Evolutionary conservation across 768 basidiomycete species (phyloP).

Genomic region (Hortiboletus flavorubellus): DNA sequence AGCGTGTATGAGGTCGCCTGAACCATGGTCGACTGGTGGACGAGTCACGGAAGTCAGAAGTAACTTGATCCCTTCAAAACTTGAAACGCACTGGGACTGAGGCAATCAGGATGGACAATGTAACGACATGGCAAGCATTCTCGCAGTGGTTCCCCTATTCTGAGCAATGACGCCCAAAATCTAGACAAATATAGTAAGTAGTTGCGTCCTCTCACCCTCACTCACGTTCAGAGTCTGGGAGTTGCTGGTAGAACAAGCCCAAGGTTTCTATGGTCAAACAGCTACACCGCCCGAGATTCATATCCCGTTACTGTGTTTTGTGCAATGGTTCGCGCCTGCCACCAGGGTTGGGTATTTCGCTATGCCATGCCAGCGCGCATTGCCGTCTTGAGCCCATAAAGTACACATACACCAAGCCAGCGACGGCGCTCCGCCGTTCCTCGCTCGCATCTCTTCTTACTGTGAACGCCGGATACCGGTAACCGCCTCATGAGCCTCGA

Average conservation of each 20-base stretch:
- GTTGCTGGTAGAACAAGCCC: no score
- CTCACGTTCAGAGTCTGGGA: no score
- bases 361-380: background rate
- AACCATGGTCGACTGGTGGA: slow-evolving; percentile 2
- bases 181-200: no score
- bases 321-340: background rate
- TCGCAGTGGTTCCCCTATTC: no score
- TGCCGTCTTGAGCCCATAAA: background rate
- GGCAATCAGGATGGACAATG: no score
- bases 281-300: background rate
- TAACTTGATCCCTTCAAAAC: background rate
- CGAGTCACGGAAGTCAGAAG: background rate
- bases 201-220: no score
- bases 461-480: background rate
- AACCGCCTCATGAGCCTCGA: slow-evolving; percentile 65
- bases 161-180: no score
- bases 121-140: no score
- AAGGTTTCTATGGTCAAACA: no score
- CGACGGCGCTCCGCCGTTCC: background rate
- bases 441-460: background rate
- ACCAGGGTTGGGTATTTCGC: background rate
- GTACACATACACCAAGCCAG: background rate
- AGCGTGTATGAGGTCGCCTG: background rate
- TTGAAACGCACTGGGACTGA: background rate
- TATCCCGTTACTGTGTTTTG: background rate